phyloP scores from a whole-genome alignment of 2,329 filamentous ascomycete genomes.

The Cladosporium sp. region DNA sequence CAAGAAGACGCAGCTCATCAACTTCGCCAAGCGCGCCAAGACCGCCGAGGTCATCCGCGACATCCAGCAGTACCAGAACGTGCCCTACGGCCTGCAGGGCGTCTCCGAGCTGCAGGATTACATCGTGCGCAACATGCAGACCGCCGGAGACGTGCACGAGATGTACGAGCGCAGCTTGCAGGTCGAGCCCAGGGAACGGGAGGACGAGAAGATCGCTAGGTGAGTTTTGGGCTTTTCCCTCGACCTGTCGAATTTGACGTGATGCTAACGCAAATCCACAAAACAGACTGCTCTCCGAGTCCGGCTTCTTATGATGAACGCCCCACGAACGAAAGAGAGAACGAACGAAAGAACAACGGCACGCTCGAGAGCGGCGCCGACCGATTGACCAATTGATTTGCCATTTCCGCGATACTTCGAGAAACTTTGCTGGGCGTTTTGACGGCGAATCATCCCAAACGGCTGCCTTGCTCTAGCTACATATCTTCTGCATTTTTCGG shows the following conservation, averaged over 20 bases:
- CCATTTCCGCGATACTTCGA: too few relatives aligned
- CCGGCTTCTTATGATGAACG: constrained; percentile 46
- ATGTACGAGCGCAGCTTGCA: constrained; percentile 98
- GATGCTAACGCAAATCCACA: not conserved
- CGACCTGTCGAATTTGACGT: too few relatives aligned
- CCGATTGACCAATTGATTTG: too few relatives aligned
- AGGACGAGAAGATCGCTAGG: constrained; percentile 99
- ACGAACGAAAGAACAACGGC: not conserved
- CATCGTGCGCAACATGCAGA: constrained; percentile 92
- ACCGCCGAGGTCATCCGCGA: constrained; percentile 97
- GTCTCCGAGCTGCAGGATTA: constrained; percentile 94
- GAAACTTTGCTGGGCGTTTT: too few relatives aligned
- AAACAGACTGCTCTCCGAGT: constrained; percentile 47
- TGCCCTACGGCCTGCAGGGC: constrained; percentile 85
- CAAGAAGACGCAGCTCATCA: constrained; percentile 94
- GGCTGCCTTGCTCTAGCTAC: too few relatives aligned
- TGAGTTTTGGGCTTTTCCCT: constrained; percentile 40
- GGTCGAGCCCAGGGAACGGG: constrained; percentile 89
- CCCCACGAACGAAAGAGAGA: not conserved
- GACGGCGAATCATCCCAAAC: too few relatives aligned
- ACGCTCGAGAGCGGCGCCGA: not conserved
- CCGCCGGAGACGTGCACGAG: constrained; percentile 91
- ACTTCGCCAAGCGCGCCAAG: constrained; percentile 97
- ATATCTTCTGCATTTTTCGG: too few relatives aligned
- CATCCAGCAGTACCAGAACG: constrained; percentile 97